Base-by-base conservation (phyloP, 1,139 yeast species). In the Yamadazyma atlantica region DNA sequence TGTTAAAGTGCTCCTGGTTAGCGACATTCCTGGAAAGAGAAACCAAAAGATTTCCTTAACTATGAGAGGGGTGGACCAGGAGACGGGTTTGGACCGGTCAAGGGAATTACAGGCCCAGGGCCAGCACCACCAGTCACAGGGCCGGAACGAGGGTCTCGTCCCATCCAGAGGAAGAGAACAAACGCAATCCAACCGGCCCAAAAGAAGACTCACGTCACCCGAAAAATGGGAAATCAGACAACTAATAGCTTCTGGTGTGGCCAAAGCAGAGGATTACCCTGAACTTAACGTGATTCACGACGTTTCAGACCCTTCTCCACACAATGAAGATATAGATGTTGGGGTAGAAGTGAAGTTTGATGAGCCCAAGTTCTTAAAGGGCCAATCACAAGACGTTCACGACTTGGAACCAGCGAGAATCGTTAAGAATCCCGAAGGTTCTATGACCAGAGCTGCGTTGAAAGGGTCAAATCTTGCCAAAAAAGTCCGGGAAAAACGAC, bases 171-270 rank as follows among this genome's bases (percentile, higher is more conserved):
- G 15, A 15, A 11, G 24, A 10, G 29, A 19, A 10, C 15, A 18
- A 18, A 4, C 8, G n/a, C 12, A 29, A 29, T 15, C 4, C 11
- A 29, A 58, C 35, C 44, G 46, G 10, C 34, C 40, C 13, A 60
- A 67, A 40, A 69, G 80, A 49, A 64, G 87, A 36, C 58, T 84
- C 27, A 82, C 94, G 0, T 84, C 95, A 0, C 95, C 95, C 1
- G 97, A 90, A 57, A 64, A 90, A 40, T 90, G 96, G 96, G 97
- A 90, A 53, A 73, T 87, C 36, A 69, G 86, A 24, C 97, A 90
- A 53, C 65, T 87, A 24, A 82, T 85, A 25, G 85, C 94, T 0
- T 80, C 94, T 3, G 95, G 95, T 2, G 92, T 78, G 0, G 78
- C 80, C 0, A 70, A 80, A 2, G 78, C 83, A 0, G 73, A 80